Evolutionary conservation across 805 yeast species (phyloP), one percentile per base, ranked within the genome.

Genomic region (Myxozyma mucilagina): DNA sequence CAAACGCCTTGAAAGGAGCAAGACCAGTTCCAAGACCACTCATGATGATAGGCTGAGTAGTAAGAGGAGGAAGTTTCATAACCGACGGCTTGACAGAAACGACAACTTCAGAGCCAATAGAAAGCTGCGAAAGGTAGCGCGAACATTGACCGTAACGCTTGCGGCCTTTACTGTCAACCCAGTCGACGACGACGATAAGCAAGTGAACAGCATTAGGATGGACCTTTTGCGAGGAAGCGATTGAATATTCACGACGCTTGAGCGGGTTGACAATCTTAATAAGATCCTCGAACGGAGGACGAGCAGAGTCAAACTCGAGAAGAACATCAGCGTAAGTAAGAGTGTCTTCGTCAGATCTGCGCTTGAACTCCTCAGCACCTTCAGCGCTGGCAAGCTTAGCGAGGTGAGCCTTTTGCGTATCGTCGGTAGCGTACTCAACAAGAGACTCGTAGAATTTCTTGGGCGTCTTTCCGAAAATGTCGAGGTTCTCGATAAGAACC

Each of bases 21-120:
- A 93, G 83, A 67, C 98, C 98, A 56, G 98, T 93, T 77, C 98
- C 98, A 68, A 93, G 81, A 70, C 98, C 98, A 69, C 96, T 87
- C 98, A 93, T 93, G 66, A 93, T 86, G 69, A 93, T 87, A 24
- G 98, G 97, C 73, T 90, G 93, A 50, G 85, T 84, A 9, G 97
- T 82, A 65, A 84, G 80, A 69, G 92, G 88, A 63, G 98, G 98
- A 65, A 93, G 80, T 77, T 92, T 93, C 97, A 93, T 92, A 49
- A 93, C 97, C 9, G 97, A 90, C 35, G 97, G 97, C 78, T 93
- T 93, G 60, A 93, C 97, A 64, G 94, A 86, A 34, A 93, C 98
- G 57, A 90, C 96, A 60, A 93, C 80, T 73, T 91, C 97, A 53
- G 87, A 81, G 45, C 97, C 97, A 63, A 88, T 80, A 8, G 77